Conservation (phyloP, 371 early-diverging fungal species). For the Mucor racemosus region DNA sequence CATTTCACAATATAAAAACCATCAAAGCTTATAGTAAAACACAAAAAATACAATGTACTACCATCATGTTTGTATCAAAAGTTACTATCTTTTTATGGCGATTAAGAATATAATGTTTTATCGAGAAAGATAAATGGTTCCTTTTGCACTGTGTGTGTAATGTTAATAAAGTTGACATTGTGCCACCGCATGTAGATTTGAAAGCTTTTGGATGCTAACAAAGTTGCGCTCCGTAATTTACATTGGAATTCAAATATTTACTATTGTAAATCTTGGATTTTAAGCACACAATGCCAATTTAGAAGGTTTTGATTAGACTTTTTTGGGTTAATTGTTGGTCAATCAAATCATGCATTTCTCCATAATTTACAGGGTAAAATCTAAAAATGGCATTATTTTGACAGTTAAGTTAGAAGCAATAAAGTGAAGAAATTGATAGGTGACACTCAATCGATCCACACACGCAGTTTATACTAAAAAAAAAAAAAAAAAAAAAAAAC, state of each 20-base stretch:
- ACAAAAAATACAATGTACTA: background rate
- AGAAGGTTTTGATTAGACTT: background rate
- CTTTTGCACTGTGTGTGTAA: background rate
- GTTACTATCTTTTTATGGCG: background rate
- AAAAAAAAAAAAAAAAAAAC: no score
- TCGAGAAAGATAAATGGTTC: no score
- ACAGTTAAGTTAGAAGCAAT: background rate
- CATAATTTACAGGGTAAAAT: background rate
- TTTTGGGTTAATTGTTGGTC: background rate
- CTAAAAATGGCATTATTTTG: conserved; percentile 1
- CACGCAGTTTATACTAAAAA: background rate
- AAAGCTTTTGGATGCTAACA: background rate
- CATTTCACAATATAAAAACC: background rate
- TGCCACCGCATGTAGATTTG: conserved; percentile 9
- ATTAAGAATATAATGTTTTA: no score
- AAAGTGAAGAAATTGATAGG: background rate
- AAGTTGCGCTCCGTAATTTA: conserved; percentile 1
- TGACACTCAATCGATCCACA: conserved; percentile 14
- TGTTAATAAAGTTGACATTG: conserved; percentile 2
- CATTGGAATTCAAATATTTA: background rate
- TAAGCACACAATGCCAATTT: background rate
- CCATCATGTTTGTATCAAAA: background rate
- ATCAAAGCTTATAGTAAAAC: conserved; percentile 1
- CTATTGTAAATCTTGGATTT: background rate
- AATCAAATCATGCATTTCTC: background rate